phyloP scores from a whole-genome alignment of 768 basidiomycete species.

The Mycena venus region DNA sequence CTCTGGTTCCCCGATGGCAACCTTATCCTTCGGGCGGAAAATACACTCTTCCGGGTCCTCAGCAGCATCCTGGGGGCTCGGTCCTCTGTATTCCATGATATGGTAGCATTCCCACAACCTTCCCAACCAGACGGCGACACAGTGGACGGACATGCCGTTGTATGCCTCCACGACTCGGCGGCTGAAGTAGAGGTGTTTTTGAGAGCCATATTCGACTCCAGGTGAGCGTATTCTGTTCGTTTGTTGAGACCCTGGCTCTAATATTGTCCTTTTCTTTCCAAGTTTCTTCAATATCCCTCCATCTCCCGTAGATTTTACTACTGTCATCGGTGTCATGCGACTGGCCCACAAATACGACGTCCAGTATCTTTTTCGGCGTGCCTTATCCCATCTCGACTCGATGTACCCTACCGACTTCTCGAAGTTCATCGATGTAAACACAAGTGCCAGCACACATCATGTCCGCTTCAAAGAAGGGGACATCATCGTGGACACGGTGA shows the following conservation, averaged over 20 bases:
- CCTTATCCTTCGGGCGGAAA: neutral
- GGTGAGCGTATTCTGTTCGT: too few species aligned
- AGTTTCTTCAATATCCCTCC: neutral
- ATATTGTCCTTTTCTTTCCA: neutral
- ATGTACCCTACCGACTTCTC: neutral
- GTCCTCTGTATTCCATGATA: neutral
- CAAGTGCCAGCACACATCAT: neutral
- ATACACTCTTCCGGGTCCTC: neutral
- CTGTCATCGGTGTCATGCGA: neutral
- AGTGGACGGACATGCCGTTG: neutral
- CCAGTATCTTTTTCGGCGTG: neutral
- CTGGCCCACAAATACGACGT: neutral
- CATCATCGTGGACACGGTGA: neutral
- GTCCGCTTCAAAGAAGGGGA: neutral
- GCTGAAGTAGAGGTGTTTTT: neutral
- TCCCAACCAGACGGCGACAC: neutral
- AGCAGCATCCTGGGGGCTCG: neutral
- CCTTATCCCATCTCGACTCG: neutral
- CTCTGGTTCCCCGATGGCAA: neutral
- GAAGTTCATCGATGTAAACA: neutral
- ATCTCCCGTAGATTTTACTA: neutral
- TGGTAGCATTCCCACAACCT: neutral
- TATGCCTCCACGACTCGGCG: neutral
- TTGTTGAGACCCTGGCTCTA: too few species aligned
- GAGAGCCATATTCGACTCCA: neutral